A percentile compares a stretch with the other conserved stretches of the same genome.
These are phyloP conservation scores for Melampsora abietis-canadensis DNA, from an alignment of 1,284 basidiomycete genomes.

Conservation along the genomic window DNA sequence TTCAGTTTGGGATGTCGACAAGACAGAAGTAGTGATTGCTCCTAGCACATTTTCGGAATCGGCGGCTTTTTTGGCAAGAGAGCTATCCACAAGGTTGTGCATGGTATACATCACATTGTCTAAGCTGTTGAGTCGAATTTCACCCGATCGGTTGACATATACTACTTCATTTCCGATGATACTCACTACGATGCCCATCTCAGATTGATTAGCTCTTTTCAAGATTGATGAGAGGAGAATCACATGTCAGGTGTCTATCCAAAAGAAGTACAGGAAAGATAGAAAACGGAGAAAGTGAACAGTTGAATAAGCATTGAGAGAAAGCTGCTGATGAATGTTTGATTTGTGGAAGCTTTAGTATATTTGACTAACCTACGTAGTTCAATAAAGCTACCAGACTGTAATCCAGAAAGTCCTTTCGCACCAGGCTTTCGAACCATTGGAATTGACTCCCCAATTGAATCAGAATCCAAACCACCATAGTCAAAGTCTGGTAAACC, in stretches of 20 bases:
- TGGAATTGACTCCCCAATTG: not conserved
- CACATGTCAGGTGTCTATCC: conserved; percentile 1
- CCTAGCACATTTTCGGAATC: conserved; percentile 26
- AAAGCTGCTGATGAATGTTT: not conserved
- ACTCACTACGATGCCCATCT: conserved; percentile 35
- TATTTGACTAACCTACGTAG: conserved; percentile 33
- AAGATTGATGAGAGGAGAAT: not conserved
- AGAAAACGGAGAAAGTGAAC: not conserved
- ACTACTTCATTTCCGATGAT: conserved; percentile 26
- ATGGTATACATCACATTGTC: conserved; percentile 44
- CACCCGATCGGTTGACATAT: conserved; percentile 39
- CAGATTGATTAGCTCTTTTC: conserved; percentile 34
- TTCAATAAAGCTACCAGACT: conserved; percentile 39
- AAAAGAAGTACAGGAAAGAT: not conserved
- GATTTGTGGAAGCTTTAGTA: not conserved
- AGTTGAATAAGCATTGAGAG: not conserved
- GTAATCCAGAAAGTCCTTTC: conserved; percentile 35
- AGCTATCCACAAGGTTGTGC: conserved; percentile 27
- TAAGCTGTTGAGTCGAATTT: conserved; percentile 39
- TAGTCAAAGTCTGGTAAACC: conserved; percentile 32
- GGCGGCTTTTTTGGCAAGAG: conserved; percentile 22
- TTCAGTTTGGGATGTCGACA: conserved; percentile 1
- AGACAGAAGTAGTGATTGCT: conserved; percentile 11
- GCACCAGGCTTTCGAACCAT: conserved; percentile 16
- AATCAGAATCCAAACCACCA: conserved; percentile 26